phyloP scores from a whole-genome alignment of 768 basidiomycete genomes.

The Boletus speciosus region DNA sequence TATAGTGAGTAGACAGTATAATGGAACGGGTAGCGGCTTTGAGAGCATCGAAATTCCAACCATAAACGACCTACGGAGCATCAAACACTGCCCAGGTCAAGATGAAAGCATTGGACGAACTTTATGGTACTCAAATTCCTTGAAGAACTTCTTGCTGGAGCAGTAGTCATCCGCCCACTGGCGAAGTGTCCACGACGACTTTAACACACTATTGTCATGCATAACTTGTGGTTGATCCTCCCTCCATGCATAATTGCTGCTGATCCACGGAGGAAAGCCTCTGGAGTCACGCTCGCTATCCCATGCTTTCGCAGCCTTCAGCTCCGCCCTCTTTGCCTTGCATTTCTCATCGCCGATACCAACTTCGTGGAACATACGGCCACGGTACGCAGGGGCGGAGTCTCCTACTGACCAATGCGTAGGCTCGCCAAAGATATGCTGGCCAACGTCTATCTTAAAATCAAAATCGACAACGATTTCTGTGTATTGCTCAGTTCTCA shows the following conservation, averaged over 20 bases:
- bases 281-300: slow-evolving; percentile 38
- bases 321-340: slow-evolving; percentile 41
- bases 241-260: slow-evolving; percentile 31
- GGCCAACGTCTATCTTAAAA: slow-evolving; percentile 57
- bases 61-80: slow-evolving; percentile 48
- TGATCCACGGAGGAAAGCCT: slow-evolving; percentile 54
- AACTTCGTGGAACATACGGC: slow-evolving; percentile 57
- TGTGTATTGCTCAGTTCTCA: slow-evolving; percentile 48
- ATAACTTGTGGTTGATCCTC: slow-evolving; percentile 28
- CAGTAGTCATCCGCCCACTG: slow-evolving; percentile 87
- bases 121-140: slow-evolving; percentile 77
- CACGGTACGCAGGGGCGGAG: slow-evolving; percentile 60
- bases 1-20: slow-evolving; percentile 39
- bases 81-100: slow-evolving; percentile 13
- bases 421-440: slow-evolving; percentile 37
- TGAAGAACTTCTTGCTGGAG: slow-evolving; percentile 61
- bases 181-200: slow-evolving; percentile 59
- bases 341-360: slow-evolving; percentile 37
- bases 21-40: slow-evolving; percentile 35
- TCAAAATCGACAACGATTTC: slow-evolving; percentile 66
- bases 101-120: slow-evolving; percentile 30
- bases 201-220: slow-evolving; percentile 30
- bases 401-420: slow-evolving; percentile 64
- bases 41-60: slow-evolving; percentile 51
- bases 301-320: slow-evolving; percentile 45